Percentiles rank a stretch among this genome's conserved stretches.
Conservation (phyloP, 2,329 filamentous ascomycete genomes). For the Colletotrichum filicis region DNA sequence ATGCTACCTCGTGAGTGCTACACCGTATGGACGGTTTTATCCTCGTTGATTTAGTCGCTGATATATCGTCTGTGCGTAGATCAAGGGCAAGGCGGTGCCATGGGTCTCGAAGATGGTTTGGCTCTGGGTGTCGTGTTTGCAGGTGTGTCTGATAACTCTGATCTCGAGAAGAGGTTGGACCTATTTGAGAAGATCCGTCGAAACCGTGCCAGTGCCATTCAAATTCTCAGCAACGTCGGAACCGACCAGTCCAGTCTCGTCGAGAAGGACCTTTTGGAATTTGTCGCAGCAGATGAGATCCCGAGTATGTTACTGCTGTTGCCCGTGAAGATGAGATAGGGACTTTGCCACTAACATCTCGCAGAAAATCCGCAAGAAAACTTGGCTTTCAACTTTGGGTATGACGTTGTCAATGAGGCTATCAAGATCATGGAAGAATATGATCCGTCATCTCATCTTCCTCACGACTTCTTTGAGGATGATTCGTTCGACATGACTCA, state of each 20-base stretch:
- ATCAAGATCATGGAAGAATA: conserved; percentile 36
- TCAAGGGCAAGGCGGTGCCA: conserved; percentile 51
- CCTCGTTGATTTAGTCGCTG: neutral
- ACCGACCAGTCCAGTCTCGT: conserved; percentile 44
- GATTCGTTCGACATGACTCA: neutral
- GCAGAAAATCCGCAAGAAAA: conserved; percentile 22
- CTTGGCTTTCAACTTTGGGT: conserved; percentile 36
- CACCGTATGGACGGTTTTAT: too few relatives aligned
- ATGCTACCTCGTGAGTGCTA: conserved; percentile 48
- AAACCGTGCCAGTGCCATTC: conserved; percentile 47
- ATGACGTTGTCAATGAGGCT: conserved; percentile 36
- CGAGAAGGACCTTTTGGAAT: conserved; percentile 41
- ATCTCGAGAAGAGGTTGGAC: conserved; percentile 39
- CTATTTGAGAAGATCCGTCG: conserved; percentile 41
- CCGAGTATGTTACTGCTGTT: conserved; percentile 40
- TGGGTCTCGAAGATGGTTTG: conserved; percentile 49
- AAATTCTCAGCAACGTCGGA: conserved; percentile 52
- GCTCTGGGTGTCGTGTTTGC: conserved; percentile 44
- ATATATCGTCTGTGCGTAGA: conserved; percentile 38
- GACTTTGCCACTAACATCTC: neutral
- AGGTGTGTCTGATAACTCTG: conserved; percentile 34
- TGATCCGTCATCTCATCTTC: conserved; percentile 36
- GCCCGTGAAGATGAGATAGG: neutral
- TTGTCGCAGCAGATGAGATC: conserved; percentile 42
- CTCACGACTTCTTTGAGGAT: conserved; percentile 39